Conservation (phyloP, 768 basidiomycete species). For the Sarcomyxa edulis region DNA sequence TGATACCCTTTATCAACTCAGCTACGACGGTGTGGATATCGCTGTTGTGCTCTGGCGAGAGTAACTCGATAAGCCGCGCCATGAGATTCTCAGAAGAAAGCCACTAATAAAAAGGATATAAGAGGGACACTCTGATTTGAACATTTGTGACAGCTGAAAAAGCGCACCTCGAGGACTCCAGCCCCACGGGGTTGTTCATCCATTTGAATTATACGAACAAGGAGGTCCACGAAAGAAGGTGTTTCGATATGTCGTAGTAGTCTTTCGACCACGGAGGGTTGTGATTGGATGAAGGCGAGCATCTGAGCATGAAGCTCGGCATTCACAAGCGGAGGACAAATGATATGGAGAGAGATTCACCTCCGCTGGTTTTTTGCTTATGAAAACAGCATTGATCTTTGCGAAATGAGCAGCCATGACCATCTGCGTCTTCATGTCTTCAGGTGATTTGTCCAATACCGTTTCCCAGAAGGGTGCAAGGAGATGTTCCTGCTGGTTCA, state of each 20-base stretch:
- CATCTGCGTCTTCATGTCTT: slow-evolving; percentile 84
- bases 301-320: slow-evolving; percentile 52
- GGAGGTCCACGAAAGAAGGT: slow-evolving; percentile 86
- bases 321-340: slow-evolving; percentile 15
- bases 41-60: slow-evolving; percentile 71
- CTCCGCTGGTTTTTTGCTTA: slow-evolving; percentile 87
- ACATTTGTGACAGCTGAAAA: slow-evolving; percentile 18
- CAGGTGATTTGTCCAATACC: slow-evolving; percentile 71
- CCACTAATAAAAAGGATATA: slow-evolving; percentile 55
- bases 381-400: slow-evolving; percentile 87
- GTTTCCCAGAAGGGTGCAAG: slow-evolving; percentile 91
- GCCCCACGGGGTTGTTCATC: slow-evolving; percentile 79
- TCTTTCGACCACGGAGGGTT: slow-evolving; percentile 77
- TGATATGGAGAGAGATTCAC: slow-evolving; percentile 42
- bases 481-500: slow-evolving; percentile 64
- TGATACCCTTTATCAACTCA: slow-evolving; percentile 91
- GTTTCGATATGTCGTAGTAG: slow-evolving; percentile 83
- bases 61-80: slow-evolving; percentile 69
- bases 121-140: slow-evolving; percentile 23
- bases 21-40: slow-evolving; percentile 83
- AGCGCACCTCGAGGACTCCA: slow-evolving; percentile 83
- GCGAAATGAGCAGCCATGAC: slow-evolving; percentile 89
- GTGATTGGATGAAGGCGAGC: slow-evolving; percentile 84
- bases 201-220: slow-evolving; percentile 85
- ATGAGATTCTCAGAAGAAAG: slow-evolving; percentile 81